A percentile compares a stretch with the other conserved stretches of the same genome.
Conservation (phyloP, 305 asterid species). For the Fraxinus floribunda region DNA sequence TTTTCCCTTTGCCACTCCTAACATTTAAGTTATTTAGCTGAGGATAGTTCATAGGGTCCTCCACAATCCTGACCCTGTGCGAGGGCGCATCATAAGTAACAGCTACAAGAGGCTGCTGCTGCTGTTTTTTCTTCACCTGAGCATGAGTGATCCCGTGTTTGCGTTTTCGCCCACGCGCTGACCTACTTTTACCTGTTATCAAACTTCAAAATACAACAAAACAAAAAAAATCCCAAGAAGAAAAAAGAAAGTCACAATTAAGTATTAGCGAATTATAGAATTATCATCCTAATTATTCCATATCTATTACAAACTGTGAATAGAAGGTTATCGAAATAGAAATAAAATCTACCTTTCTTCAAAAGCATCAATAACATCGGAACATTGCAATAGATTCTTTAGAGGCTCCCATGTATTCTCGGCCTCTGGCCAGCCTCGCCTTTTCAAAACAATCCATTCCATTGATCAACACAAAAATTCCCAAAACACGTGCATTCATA, state of each 20-base stretch:
- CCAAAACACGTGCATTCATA: neutral
- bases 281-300: constrained; percentile 9
- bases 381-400: constrained; percentile 59
- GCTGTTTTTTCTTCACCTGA: constrained; percentile 44
- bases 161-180: constrained; percentile 37
- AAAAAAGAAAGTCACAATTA: neutral
- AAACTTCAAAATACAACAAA: constrained; percentile 29
- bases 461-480: constrained; percentile 24
- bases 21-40: constrained; percentile 28
- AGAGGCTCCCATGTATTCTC: constrained; percentile 96
- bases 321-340: constrained; percentile 10
- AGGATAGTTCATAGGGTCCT: constrained; percentile 41
- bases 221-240: constrained; percentile 22
- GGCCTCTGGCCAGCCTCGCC: constrained; percentile 98
- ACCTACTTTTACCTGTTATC: constrained; percentile 31
- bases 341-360: constrained; percentile 67
- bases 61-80: constrained; percentile 40
- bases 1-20: constrained; percentile 31
- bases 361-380: constrained; percentile 72
- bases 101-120: constrained; percentile 47
- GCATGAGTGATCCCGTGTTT: constrained; percentile 28
- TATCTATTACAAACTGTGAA: constrained; percentile 8
- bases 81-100: constrained; percentile 57
- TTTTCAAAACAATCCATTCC: constrained; percentile 33
- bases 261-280: constrained; percentile 8